A percentile compares a stretch with the other conserved stretches of the same genome.
Evolutionary conservation across 148 eudicot species (phyloP).

Genomic region (Camellia japonica): DNA sequence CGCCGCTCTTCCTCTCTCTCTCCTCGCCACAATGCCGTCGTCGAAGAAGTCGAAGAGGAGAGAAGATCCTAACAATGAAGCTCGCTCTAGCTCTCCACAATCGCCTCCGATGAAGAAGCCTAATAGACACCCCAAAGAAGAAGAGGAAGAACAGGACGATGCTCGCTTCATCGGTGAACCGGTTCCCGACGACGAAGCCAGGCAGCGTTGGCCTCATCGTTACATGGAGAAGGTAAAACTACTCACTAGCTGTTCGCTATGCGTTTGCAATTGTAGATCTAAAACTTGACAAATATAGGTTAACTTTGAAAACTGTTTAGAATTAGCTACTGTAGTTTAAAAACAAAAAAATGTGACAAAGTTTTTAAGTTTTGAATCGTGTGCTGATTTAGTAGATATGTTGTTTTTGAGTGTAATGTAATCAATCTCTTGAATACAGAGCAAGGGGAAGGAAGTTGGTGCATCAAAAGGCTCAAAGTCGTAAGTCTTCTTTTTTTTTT

Average conservation of each 20-base stretch:
- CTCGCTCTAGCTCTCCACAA: background rate
- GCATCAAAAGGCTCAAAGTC: background rate
- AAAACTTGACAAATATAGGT: no score
- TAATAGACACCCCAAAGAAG: background rate
- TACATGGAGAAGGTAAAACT: conserved; percentile 23
- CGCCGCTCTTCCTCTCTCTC: conserved; percentile 13
- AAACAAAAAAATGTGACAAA: no score
- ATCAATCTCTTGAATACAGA: background rate
- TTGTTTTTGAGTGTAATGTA: background rate
- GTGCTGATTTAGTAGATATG: background rate
- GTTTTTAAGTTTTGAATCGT: no score
- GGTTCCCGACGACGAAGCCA: conserved; percentile 36
- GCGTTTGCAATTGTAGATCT: background rate
- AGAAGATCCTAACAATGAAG: background rate
- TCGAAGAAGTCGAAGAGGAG: conserved; percentile 12
- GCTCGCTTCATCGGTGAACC: conserved; percentile 45
- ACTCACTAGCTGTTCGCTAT: background rate
- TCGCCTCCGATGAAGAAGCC: background rate
- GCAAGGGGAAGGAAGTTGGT: background rate
- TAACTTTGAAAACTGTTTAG: no score
- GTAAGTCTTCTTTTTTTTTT: background rate
- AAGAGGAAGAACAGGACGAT: conserved; percentile 17
- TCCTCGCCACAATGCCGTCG: background rate
- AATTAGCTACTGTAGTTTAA: no score
- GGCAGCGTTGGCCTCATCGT: conserved; percentile 50